phyloP scores from a whole-genome alignment of 495 filamentous ascomycete genomes.

The Physcia stellaris region DNA sequence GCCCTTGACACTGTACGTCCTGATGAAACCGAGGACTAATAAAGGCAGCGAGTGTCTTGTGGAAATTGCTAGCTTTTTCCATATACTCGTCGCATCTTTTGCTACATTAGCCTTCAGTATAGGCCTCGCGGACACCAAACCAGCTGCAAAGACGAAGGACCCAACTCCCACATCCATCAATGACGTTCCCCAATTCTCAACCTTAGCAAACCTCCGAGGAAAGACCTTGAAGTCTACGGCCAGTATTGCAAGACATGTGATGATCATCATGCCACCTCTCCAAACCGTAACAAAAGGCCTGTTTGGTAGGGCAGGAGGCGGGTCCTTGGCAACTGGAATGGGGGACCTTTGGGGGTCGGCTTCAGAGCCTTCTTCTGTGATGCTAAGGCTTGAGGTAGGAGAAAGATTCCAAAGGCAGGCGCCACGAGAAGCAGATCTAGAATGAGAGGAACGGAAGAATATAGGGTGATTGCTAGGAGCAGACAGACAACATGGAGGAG shows the following conservation, averaged over 20 bases:
- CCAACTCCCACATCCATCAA: constrained; percentile 97
- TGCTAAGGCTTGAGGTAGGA: constrained; percentile 29
- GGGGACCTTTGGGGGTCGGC: constrained; percentile 31
- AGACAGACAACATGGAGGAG: constrained; percentile 71
- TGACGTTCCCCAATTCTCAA: constrained; percentile 95
- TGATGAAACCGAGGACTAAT: constrained; percentile 63
- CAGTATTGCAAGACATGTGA: constrained; percentile 86
- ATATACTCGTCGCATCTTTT: constrained; percentile 32
- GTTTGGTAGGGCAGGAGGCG: constrained; percentile 44
- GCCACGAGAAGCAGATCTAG: constrained; percentile 62
- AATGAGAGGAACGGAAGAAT: constrained; percentile 59
- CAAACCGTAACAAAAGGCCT: constrained; percentile 90
- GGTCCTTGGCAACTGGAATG: constrained; percentile 15
- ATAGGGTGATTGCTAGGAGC: constrained; percentile 75
- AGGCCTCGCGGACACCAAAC: constrained; percentile 81
- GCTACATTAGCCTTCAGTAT: constrained; percentile 56
- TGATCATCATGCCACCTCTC: constrained; percentile 79
- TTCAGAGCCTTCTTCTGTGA: constrained; percentile 38
- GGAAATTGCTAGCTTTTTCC: constrained; percentile 43
- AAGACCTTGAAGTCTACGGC: constrained; percentile 93
- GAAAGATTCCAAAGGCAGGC: constrained; percentile 50
- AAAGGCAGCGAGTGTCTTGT: constrained; percentile 73
- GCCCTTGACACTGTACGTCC: constrained; percentile 81
- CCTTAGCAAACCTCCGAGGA: constrained; percentile 89
- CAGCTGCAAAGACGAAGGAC: constrained; percentile 91